phyloP scores from a whole-genome alignment of 176 grass and related monocot species.

The Dactylis glomerata region DNA sequence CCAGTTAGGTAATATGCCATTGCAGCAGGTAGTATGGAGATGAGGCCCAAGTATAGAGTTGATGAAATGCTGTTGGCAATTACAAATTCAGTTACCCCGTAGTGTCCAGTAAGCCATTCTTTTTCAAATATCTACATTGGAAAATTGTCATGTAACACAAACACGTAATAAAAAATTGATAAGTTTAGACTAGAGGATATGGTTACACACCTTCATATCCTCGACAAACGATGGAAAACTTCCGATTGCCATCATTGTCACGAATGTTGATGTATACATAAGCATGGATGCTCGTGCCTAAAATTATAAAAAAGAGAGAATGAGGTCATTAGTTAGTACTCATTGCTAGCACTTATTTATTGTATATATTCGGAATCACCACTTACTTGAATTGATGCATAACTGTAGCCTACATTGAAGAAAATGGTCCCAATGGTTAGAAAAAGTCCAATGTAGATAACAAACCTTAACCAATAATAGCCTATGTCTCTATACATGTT shows the following conservation, averaged over 20 bases:
- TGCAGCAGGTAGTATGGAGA: slow-evolving; percentile 39
- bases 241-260: slow-evolving; percentile 60
- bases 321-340: not conserved
- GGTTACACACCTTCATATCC: slow-evolving; percentile 54
- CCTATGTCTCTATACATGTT: slow-evolving; percentile 59
- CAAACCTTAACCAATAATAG: slow-evolving; percentile 63
- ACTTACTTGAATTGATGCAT: slow-evolving; percentile 58
- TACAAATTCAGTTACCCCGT: slow-evolving; percentile 35
- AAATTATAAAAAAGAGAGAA: not conserved
- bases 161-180: not conserved
- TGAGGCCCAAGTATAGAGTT: slow-evolving; percentile 42
- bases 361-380: not conserved
- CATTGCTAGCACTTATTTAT: not conserved
- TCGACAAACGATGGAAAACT: slow-evolving; percentile 65
- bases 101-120: slow-evolving; percentile 54
- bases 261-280: slow-evolving; percentile 45
- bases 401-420: slow-evolving; percentile 29
- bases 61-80: slow-evolving; percentile 45
- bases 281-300: slow-evolving; percentile 60
- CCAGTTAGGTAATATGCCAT: slow-evolving; percentile 50
- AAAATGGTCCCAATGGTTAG: slow-evolving; percentile 59
- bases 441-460: slow-evolving; percentile 34
- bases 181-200: not conserved
- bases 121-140: slow-evolving; percentile 42
- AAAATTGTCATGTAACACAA: not conserved